Conservation (phyloP, 352 stramenopile genomes). For the Pythium monospermum region DNA sequence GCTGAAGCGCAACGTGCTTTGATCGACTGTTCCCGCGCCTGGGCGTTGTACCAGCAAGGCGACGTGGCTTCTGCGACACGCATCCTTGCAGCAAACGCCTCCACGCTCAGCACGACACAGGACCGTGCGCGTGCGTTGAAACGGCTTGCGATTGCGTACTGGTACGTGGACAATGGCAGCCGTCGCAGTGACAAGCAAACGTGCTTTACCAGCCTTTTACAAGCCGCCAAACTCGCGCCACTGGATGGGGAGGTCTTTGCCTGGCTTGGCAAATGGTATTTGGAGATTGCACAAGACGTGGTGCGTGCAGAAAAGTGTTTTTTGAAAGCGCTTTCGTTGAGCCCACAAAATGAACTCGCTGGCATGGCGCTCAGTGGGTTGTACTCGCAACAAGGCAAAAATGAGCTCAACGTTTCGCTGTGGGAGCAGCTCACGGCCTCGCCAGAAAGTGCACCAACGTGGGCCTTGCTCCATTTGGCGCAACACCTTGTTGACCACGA, state of each 20-base stretch:
- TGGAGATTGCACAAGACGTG: constrained; percentile 47
- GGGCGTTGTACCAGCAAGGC: constrained; percentile 28
- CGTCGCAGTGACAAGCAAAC: constrained; percentile 46
- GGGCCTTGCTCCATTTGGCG: constrained; percentile 64
- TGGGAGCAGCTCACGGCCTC: constrained; percentile 64
- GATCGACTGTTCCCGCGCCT: constrained; percentile 33
- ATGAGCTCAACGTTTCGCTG: constrained; percentile 58
- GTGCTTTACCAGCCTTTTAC: constrained; percentile 62
- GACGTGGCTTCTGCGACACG: constrained; percentile 29
- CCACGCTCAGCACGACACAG: constrained; percentile 21
- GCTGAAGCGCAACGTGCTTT: background rate
- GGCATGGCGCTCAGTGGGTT: constrained; percentile 61
- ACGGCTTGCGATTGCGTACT: constrained; percentile 75
- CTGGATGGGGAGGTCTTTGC: constrained; percentile 62
- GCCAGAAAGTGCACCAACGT: constrained; percentile 56
- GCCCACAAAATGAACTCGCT: constrained; percentile 44
- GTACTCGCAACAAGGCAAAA: constrained; percentile 58
- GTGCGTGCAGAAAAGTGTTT: constrained; percentile 83
- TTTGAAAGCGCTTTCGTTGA: constrained; percentile 70
- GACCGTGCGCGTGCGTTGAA: constrained; percentile 46
- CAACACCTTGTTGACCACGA: constrained; percentile 65
- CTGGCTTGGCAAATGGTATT: constrained; percentile 77
- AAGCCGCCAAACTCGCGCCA: constrained; percentile 68
- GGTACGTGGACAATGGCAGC: constrained; percentile 39
- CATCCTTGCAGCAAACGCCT: constrained; percentile 33